These are phyloP conservation scores for Exserohilum turcica DNA, from an alignment of 2,329 filamentous ascomycete genomes.

Conservation along the genomic window DNA sequence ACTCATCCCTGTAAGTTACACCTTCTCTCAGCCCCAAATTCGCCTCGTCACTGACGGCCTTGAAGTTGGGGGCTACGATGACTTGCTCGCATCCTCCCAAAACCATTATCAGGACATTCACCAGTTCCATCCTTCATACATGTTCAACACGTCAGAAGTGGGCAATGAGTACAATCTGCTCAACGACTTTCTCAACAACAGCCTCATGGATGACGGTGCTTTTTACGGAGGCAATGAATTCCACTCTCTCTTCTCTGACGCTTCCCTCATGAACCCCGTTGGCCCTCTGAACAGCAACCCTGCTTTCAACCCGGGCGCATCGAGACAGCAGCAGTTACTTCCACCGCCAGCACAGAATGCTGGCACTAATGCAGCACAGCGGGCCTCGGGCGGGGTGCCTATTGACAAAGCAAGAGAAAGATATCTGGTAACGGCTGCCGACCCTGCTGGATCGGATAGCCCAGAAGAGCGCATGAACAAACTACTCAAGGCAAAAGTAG, in stretches of 20 bases:
- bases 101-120: conserved; percentile 94
- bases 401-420: conserved; percentile 76
- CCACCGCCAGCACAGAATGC: conserved; percentile 51
- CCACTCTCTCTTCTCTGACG: conserved; percentile 64
- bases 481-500: conserved; percentile 91
- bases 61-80: conserved; percentile 79
- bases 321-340: conserved; percentile 53
- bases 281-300: conserved; percentile 45
- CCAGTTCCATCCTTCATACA: conserved; percentile 89
- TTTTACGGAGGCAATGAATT: conserved; percentile 51
- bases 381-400: conserved; percentile 65
- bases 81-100: conserved; percentile 73
- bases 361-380: conserved; percentile 61
- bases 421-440: conserved; percentile 95
- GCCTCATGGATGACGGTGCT: conserved; percentile 73
- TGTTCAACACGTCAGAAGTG: conserved; percentile 93
- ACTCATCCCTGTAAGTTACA: conserved; percentile 74
- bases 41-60: conserved; percentile 31
- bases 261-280: conserved; percentile 57
- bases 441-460: conserved; percentile 81
- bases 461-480: conserved; percentile 96
- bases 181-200: conserved; percentile 94
- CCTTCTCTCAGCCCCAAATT: conserved; percentile 29
- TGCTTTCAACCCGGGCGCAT: conserved; percentile 49
- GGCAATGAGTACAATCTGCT: conserved; percentile 96